These are phyloP conservation scores for Cryphonectria nitschkei DNA, from an alignment of 2,329 filamentous ascomycete species.

Conservation along the genomic window DNA sequence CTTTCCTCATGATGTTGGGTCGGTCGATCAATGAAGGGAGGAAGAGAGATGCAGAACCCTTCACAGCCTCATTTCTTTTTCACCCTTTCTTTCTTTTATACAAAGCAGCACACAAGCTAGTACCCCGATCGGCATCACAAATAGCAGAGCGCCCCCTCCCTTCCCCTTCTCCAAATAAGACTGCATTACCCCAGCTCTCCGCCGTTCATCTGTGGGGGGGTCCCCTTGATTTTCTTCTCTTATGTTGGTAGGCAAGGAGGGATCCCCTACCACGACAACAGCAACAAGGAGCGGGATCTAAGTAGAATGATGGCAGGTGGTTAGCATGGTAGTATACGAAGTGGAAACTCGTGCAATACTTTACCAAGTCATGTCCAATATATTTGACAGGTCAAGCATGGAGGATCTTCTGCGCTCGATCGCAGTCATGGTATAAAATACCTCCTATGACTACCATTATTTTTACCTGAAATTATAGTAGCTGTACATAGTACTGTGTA, in stretches of 20 bases:
- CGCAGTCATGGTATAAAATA: no score
- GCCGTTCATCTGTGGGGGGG: background rate
- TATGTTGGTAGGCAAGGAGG: background rate
- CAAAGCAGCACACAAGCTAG: background rate
- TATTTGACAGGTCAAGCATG: background rate
- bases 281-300: background rate
- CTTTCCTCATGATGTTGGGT: background rate
- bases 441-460: no score
- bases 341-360: background rate
- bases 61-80: background rate
- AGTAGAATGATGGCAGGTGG: background rate
- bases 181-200: background rate
- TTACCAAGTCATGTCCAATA: background rate
- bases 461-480: background rate
- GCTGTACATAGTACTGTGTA: background rate
- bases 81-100: background rate
- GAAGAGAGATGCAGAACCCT: background rate
- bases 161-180: background rate
- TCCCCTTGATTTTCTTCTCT: background rate
- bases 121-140: background rate
- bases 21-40: background rate
- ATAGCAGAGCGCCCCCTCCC: background rate
- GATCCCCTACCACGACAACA: background rate
- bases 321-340: background rate
- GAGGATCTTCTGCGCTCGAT: background rate